Conservation (phyloP, 169 alveolate genomes). For the Plasmodium gallinaceum region DNA sequence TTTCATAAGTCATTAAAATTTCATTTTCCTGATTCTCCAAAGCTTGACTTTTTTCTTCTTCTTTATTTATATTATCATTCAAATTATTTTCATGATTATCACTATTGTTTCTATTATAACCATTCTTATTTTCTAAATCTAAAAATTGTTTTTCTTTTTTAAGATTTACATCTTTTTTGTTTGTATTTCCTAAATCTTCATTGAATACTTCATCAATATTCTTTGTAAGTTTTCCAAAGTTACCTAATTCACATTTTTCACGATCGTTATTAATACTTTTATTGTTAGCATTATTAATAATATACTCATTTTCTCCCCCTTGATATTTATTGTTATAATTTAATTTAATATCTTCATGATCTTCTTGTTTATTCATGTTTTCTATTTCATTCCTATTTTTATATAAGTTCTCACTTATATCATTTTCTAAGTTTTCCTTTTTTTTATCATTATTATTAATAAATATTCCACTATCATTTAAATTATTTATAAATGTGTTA, state of each 20-base stretch:
- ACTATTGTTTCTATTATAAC: neutral
- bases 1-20: conserved; percentile 55
- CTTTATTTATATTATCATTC: neutral
- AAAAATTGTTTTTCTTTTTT: neutral
- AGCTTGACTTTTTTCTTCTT: neutral
- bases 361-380: neutral
- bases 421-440: neutral
- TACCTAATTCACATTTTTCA: too few species aligned
- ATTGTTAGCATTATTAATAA: neutral
- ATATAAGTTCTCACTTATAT: neutral
- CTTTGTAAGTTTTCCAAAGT: neutral
- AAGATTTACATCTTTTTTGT: neutral
- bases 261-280: neutral
- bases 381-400: neutral
- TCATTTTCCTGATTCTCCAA: conserved; percentile 1
- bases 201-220: neutral
- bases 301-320: neutral
- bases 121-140: neutral
- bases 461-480: conserved; percentile 16
- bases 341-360: neutral
- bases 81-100: neutral
- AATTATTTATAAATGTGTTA: conserved; percentile 29
- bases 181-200: neutral
- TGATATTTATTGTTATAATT: neutral
- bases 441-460: neutral